phyloP scores from a whole-genome alignment of 2,329 filamentous ascomycete genomes.

The Fusarium foetens region DNA sequence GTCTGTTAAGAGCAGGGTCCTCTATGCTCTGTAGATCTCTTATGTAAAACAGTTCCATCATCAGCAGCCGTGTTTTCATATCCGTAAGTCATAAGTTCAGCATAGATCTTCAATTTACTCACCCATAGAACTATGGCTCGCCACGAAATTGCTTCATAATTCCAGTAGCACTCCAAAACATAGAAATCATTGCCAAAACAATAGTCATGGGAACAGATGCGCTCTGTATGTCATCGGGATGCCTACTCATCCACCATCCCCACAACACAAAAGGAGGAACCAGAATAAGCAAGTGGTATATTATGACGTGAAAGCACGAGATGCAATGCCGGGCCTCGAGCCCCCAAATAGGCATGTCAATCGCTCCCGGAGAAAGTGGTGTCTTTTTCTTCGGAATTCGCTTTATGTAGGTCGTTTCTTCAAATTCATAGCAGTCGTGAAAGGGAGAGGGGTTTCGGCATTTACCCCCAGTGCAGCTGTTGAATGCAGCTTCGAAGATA shows the following conservation, averaged over 20 bases:
- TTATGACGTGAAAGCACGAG: slow-evolving; percentile 1
- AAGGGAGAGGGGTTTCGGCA: neutral
- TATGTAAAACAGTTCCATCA: neutral
- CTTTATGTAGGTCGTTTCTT: slow-evolving; percentile 13
- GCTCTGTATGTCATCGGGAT: slow-evolving; percentile 14
- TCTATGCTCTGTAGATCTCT: neutral
- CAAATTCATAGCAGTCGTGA: slow-evolving; percentile 11
- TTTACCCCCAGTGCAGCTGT: slow-evolving; percentile 1
- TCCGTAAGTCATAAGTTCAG: neutral
- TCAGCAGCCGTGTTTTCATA: neutral
- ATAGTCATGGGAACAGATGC: slow-evolving; percentile 15
- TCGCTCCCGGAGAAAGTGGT: neutral
- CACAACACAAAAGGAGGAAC: slow-evolving; percentile 2
- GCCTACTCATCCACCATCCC: neutral
- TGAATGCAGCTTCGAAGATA: slow-evolving; percentile 17
- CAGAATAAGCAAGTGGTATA: slow-evolving; percentile 16
- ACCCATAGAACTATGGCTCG: neutral
- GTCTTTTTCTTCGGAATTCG: slow-evolving; percentile 14
- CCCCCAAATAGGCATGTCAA: neutral
- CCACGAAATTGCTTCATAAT: slow-evolving; percentile 22
- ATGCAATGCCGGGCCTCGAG: slow-evolving; percentile 14
- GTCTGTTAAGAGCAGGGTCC: fast-evolving
- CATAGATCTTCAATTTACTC: neutral
- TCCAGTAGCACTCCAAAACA: slow-evolving; percentile 20
- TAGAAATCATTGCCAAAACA: slow-evolving; percentile 13